A percentile compares a stretch with the other conserved stretches of the same genome.
Conservation (phyloP, 192 early-diverging fungal species). For the Dispira parvispora region DNA sequence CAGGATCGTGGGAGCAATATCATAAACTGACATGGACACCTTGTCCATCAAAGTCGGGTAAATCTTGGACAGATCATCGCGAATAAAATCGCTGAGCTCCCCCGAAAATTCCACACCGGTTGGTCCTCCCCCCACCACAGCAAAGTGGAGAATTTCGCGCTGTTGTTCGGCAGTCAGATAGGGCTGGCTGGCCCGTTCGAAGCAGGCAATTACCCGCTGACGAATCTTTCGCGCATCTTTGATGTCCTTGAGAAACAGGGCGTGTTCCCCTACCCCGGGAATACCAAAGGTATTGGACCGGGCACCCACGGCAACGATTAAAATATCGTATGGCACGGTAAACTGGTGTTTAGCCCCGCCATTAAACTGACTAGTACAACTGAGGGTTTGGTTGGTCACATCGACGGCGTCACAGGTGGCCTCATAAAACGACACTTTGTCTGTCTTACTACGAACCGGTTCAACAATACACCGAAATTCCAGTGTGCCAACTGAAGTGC, state of each 20-base stretch:
- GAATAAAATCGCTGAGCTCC: constrained; percentile 68
- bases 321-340: constrained; percentile 52
- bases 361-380: constrained; percentile 23
- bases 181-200: constrained; percentile 60
- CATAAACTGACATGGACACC: constrained; percentile 51
- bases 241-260: constrained; percentile 73
- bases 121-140: constrained; percentile 75
- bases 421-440: constrained; percentile 46
- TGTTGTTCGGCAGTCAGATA: constrained; percentile 42
- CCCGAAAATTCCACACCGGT: constrained; percentile 61
- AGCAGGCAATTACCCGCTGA: constrained; percentile 55
- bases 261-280: constrained; percentile 67
- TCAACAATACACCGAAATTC: constrained; percentile 79
- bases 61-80: constrained; percentile 57
- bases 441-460: constrained; percentile 43
- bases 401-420: constrained; percentile 38
- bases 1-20: constrained; percentile 65
- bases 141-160: constrained; percentile 56
- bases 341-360: constrained; percentile 20
- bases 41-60: constrained; percentile 51
- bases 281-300: constrained; percentile 73
- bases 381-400: constrained; percentile 21
- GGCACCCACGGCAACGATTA: constrained; percentile 69
- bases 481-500: constrained; percentile 67
- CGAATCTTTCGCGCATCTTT: constrained; percentile 70